A percentile compares a stretch with the other conserved stretches of the same genome.
Conservation (phyloP, 768 basidiomycete species). For the Leccinum subgranulosum region DNA sequence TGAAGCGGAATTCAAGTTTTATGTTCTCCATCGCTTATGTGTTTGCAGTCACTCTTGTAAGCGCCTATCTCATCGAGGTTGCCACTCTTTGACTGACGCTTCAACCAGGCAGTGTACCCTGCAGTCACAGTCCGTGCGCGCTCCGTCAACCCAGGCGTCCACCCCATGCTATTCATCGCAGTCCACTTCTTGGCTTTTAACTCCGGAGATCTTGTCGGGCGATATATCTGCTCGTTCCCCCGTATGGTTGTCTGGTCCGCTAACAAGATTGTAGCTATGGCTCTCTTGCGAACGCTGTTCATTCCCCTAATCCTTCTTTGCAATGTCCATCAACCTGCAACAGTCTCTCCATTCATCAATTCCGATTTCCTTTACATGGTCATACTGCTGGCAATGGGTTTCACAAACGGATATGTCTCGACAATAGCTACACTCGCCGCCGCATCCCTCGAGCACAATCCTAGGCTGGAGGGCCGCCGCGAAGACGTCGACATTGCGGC, state of each 20-base stretch:
- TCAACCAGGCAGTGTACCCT: constrained; percentile 75
- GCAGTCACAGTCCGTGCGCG: constrained; percentile 77
- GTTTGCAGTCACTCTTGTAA: constrained; percentile 80
- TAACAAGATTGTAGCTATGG: constrained; percentile 56
- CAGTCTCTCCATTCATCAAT: constrained; percentile 47
- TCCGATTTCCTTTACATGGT: constrained; percentile 77
- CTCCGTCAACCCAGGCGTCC: constrained; percentile 62
- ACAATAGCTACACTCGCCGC: constrained; percentile 81
- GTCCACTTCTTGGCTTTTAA: constrained; percentile 79
- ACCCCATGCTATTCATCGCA: constrained; percentile 79
- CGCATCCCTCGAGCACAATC: constrained; percentile 78
- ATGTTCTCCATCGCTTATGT: constrained; percentile 74
- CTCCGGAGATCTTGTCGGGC: constrained; percentile 66
- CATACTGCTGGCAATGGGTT: constrained; percentile 70
- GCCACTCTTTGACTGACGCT: constrained; percentile 6
- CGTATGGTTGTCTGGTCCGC: constrained; percentile 67
- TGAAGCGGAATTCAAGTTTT: constrained; percentile 63
- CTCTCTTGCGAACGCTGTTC: constrained; percentile 73
- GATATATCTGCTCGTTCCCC: constrained; percentile 66
- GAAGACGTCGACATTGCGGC: constrained; percentile 90
- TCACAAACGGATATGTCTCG: constrained; percentile 78
- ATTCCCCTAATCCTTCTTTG: constrained; percentile 87
- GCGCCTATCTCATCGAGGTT: constrained; percentile 16
- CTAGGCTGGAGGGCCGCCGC: constrained; percentile 57
- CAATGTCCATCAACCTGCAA: constrained; percentile 61